These are phyloP conservation scores for Neurospora sp. DNA, from an alignment of 2,329 filamentous ascomycete genomes.

Conservation along the genomic window DNA sequence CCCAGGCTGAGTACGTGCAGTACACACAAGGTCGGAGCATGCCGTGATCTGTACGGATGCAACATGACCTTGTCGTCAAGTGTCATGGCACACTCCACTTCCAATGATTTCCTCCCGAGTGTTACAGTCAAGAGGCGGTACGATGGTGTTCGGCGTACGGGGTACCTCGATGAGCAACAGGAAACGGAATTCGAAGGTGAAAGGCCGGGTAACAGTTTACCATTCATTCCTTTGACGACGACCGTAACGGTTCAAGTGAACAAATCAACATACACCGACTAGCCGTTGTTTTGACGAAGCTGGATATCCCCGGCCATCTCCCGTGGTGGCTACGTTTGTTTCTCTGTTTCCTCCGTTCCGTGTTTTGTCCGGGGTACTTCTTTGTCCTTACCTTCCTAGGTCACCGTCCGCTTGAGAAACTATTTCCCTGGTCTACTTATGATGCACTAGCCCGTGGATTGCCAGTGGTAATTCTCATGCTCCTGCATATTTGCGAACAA, in stretches of 20 bases:
- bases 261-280: neutral
- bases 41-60: constrained; percentile 6
- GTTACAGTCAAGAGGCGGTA: constrained; percentile 7
- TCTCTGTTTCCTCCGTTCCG: neutral
- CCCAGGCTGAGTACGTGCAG: neutral
- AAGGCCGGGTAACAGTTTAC: neutral
- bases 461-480: neutral
- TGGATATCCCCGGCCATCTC: neutral
- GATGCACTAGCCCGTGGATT: neutral
- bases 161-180: neutral
- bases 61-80: constrained; percentile 6
- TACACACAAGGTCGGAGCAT: constrained; percentile 3
- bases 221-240: neutral
- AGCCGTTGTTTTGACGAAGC: neutral
- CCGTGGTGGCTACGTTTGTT: neutral
- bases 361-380: neutral
- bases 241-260: neutral
- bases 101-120: constrained; percentile 14
- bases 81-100: constrained; percentile 14
- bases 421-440: neutral
- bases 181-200: neutral
- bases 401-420: neutral
- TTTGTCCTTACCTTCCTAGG: neutral
- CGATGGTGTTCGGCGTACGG: neutral
- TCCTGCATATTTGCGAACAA: constrained; percentile 18